A percentile compares a stretch with the other conserved stretches of the same genome.
Evolutionary conservation across 2,329 filamentous ascomycete species (phyloP).

Genomic region (Aureobasidium namibiae): DNA sequence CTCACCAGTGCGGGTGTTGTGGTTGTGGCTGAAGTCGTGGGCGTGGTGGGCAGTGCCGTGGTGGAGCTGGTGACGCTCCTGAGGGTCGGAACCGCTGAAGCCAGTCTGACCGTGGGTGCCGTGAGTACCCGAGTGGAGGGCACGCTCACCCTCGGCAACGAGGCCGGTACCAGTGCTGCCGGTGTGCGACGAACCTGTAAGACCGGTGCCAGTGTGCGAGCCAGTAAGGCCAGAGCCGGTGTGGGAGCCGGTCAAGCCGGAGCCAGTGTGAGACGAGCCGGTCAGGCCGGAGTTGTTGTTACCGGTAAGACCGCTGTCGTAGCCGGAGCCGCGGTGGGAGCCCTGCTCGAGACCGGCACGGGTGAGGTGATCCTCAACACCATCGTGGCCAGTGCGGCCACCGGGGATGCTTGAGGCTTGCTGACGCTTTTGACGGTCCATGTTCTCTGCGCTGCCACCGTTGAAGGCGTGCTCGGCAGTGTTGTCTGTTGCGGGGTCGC

Average conservation of each 20-base stretch:
- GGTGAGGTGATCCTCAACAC: neutral
- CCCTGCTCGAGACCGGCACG: neutral
- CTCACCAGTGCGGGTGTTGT: constrained; percentile 8
- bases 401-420: neutral
- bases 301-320: neutral
- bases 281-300: neutral
- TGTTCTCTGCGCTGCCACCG: constrained; percentile 1
- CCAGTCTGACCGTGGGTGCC: neutral
- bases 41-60: constrained; percentile 6
- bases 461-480: neutral
- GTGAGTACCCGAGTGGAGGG: neutral
- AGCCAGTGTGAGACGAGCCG: neutral
- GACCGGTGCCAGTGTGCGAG: neutral
- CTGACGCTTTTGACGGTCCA: constrained; percentile 7
- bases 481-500: neutral
- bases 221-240: neutral
- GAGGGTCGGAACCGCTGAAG: neutral
- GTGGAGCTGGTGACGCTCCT: neutral
- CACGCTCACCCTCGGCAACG: neutral
- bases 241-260: neutral
- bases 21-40: constrained; percentile 4
- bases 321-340: neutral
- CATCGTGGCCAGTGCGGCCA: neutral
- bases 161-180: neutral
- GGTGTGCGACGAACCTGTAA: neutral